Percentiles rank a stretch among this genome's conserved stretches.
These are phyloP conservation scores for Podospora fimiseda DNA, from an alignment of 495 filamentous ascomycete genomes.

Conservation along the genomic window DNA sequence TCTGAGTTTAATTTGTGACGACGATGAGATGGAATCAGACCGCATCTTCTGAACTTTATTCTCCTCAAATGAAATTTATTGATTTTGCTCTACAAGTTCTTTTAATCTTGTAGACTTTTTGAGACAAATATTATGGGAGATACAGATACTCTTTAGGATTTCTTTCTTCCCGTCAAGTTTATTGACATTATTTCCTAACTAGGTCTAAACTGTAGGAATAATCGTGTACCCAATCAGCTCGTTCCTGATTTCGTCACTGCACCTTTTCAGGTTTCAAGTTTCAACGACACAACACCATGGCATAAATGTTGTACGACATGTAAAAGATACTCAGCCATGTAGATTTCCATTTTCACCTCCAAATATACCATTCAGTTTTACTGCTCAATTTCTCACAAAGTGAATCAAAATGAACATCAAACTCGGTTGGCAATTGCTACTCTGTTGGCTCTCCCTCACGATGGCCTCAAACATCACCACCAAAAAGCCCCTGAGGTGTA, in stretches of 20 bases:
- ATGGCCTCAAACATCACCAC: slow-evolving; percentile 18
- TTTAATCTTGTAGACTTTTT: no score
- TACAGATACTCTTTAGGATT: no score
- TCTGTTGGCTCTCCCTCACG: slow-evolving; percentile 13
- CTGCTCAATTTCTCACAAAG: background rate
- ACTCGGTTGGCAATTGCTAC: slow-evolving; percentile 5
- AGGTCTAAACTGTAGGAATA: no score
- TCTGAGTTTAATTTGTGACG: background rate
- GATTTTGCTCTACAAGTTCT: no score
- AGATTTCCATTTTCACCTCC: background rate
- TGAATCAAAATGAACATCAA: slow-evolving; percentile 1
- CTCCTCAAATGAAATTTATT: no score
- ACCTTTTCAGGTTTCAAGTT: background rate
- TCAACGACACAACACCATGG: no score
- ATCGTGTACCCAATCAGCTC: no score
- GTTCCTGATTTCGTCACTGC: background rate
- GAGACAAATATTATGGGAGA: no score
- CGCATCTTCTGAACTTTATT: no score
- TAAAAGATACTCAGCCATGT: background rate
- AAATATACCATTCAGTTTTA: background rate
- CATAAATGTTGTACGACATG: no score
- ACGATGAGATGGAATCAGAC: slow-evolving; percentile 1
- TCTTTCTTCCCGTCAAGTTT: no score
- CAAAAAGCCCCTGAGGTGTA: slow-evolving; percentile 27
- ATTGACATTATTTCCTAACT: background rate